Percentiles rank a stretch among this genome's conserved stretches.
Evolutionary conservation across 73 alveolate species (phyloP).

Genomic region (Uronychia setigera): DNA sequence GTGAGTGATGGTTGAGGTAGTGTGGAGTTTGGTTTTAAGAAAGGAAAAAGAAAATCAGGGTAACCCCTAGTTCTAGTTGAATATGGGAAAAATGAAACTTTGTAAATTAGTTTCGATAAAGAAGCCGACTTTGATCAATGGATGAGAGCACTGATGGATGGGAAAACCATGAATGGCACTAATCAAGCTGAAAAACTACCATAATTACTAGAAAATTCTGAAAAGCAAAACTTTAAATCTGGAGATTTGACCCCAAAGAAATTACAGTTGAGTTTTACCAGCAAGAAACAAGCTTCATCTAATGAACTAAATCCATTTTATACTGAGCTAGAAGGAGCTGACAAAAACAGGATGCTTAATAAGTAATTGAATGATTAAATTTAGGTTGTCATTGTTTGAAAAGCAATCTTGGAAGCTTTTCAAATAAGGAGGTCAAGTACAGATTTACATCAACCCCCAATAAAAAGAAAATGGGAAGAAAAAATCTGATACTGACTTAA

Average conservation of each 20-base stretch:
- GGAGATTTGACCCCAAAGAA: not conserved
- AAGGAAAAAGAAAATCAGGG: too few relatives aligned
- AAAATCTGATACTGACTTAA: not conserved
- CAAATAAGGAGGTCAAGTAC: not conserved
- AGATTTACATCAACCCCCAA: not conserved
- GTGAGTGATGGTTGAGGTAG: too few relatives aligned
- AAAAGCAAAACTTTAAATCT: not conserved
- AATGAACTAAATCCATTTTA: not conserved
- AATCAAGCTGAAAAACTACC: not conserved
- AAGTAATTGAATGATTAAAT: not conserved
- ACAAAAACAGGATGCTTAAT: not conserved
- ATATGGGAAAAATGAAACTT: not conserved
- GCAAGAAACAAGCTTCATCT: not conserved
- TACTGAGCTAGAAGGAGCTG: not conserved
- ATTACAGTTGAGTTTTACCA: not conserved
- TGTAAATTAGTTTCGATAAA: not conserved
- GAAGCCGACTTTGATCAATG: not conserved
- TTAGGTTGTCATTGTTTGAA: not conserved
- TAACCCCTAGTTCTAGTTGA: too few relatives aligned
- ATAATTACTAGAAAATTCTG: not conserved
- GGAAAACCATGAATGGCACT: not conserved
- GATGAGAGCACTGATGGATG: not conserved
- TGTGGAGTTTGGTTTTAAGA: too few relatives aligned
- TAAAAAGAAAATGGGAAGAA: not conserved
- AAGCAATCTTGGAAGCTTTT: not conserved